A percentile compares a stretch with the other conserved stretches of the same genome.
Conservation (phyloP, 2,329 filamentous ascomycete species). For the Talaromyces atroroseus region DNA sequence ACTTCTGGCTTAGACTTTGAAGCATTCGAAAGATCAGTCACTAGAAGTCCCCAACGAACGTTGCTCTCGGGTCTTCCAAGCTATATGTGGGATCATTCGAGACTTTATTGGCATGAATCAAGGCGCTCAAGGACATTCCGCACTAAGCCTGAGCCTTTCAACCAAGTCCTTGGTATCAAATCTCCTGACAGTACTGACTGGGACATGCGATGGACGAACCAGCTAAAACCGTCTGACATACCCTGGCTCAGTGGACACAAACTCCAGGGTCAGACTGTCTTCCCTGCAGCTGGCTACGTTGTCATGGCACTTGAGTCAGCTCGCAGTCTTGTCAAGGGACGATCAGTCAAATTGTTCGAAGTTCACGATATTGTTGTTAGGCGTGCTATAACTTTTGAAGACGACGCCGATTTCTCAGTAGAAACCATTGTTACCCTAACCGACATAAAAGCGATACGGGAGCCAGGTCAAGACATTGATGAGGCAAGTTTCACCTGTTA, state of each 20-base stretch:
- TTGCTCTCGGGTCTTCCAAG: too few species aligned
- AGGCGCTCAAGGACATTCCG: conserved; percentile 12
- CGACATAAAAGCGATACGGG: not conserved
- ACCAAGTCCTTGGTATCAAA: conserved; percentile 11
- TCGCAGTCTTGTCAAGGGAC: not conserved
- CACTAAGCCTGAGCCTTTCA: not conserved
- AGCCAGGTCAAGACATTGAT: not conserved
- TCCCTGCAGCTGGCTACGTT: conserved; percentile 27
- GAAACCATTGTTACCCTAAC: conserved; percentile 2
- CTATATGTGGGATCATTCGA: conserved; percentile 19
- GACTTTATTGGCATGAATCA: conserved; percentile 17
- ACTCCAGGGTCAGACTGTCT: conserved; percentile 27
- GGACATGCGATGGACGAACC: conserved; percentile 26
- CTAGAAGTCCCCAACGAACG: too few species aligned
- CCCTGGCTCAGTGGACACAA: conserved; percentile 31
- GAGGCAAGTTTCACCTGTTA: conserved; percentile 2
- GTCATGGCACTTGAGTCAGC: conserved; percentile 23
- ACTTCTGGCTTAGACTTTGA: conserved; percentile 11
- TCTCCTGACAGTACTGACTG: conserved; percentile 18
- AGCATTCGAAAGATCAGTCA: too few species aligned
- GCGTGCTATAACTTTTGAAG: not conserved
- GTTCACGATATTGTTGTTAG: not conserved
- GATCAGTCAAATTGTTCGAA: not conserved
- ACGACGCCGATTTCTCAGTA: not conserved
- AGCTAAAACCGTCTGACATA: conserved; percentile 24